These are phyloP conservation scores for Chytridium lagenaria DNA, from an alignment of 371 early-diverging fungal species.

Conservation along the genomic window DNA sequence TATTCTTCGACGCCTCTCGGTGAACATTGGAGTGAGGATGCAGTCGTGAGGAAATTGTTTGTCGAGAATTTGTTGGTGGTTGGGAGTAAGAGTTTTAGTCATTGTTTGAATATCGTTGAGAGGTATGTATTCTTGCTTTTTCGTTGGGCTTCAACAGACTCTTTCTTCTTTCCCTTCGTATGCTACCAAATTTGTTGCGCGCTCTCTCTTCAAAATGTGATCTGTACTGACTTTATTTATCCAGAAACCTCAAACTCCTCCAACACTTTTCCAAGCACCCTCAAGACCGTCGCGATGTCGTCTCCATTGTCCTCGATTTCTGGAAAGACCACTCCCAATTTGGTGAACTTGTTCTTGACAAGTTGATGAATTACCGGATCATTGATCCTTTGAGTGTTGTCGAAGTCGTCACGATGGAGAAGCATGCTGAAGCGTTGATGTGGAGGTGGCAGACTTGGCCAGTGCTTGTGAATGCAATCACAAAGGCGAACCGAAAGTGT, in stretches of 20 bases:
- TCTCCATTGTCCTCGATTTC: slow-evolving; percentile 77
- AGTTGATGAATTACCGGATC: slow-evolving; percentile 90
- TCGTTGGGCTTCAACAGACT: not conserved
- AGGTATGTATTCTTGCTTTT: slow-evolving; percentile 53
- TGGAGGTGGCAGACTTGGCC: slow-evolving; percentile 68
- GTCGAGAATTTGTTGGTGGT: slow-evolving; percentile 80
- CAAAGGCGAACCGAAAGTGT: slow-evolving; percentile 83
- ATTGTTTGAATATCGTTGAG: slow-evolving; percentile 89
- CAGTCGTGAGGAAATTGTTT: slow-evolving; percentile 65
- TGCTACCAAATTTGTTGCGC: no score
- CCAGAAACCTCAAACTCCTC: slow-evolving; percentile 72
- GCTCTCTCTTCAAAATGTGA: not conserved
- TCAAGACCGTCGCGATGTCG: slow-evolving; percentile 68
- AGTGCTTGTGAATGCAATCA: slow-evolving; percentile 76
- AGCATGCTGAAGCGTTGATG: not conserved
- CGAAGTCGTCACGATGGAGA: slow-evolving; percentile 73
- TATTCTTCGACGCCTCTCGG: slow-evolving; percentile 7
- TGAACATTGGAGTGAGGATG: slow-evolving; percentile 24
- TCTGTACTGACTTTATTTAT: slow-evolving; percentile 12
- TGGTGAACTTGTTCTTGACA: slow-evolving; percentile 86
- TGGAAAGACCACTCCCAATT: slow-evolving; percentile 83
- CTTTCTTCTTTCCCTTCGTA: not conserved
- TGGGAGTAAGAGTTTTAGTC: slow-evolving; percentile 93
- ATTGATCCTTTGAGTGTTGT: slow-evolving; percentile 79
- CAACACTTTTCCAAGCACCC: slow-evolving; percentile 65